A percentile compares a stretch with the other conserved stretches of the same genome.
Conservation (phyloP, 75 land plant genomes). For the Pseudotsuga menziesii region DNA sequence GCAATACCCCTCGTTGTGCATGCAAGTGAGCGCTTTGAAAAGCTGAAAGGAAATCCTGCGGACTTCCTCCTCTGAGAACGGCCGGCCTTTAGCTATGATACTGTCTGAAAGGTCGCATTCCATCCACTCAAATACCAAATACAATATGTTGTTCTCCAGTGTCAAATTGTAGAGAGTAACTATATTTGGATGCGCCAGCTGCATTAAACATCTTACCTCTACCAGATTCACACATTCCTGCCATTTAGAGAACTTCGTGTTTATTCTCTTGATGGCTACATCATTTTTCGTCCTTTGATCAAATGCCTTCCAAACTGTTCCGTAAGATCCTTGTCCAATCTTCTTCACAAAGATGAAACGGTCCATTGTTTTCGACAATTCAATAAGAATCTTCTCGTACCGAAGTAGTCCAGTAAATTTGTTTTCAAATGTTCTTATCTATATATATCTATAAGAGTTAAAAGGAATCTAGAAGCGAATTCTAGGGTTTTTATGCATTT, state of each 20-base stretch:
- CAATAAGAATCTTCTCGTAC: too few species aligned
- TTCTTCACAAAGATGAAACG: neutral
- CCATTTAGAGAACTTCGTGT: neutral
- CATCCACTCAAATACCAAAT: neutral
- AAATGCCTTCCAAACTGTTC: neutral
- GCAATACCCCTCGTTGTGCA: constrained; percentile 29
- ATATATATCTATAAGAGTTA: too few species aligned
- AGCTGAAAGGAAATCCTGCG: constrained; percentile 33
- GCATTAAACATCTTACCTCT: neutral
- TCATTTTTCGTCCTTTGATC: neutral
- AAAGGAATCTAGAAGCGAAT: too few species aligned
- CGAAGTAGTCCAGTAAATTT: too few species aligned
- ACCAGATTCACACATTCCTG: neutral
- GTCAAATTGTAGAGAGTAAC: neutral
- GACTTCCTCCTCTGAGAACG: neutral
- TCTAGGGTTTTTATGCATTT: too few species aligned
- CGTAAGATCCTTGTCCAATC: neutral
- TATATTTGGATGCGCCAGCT: neutral
- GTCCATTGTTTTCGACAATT: too few species aligned
- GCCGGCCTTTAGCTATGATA: neutral
- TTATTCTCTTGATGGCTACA: neutral
- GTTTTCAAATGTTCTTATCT: too few species aligned
- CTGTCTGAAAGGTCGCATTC: neutral
- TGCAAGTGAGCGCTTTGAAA: constrained; percentile 28
- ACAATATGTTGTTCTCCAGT: neutral